Conservation (phyloP, 805 yeast genomes). For the Saccharomyces eubayanus region DNA sequence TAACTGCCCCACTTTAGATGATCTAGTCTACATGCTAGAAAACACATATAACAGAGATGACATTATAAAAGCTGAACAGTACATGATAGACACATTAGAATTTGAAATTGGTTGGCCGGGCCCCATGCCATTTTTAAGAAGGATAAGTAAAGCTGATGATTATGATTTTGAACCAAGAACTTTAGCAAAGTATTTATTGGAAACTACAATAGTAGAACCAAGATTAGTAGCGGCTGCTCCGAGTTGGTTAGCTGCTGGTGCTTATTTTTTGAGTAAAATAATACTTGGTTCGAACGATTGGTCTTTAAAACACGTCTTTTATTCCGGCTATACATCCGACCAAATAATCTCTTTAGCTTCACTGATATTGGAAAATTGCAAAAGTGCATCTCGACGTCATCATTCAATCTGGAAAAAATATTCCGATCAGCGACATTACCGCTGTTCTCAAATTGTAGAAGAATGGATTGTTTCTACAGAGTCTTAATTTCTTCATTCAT, state of each 20-base stretch:
- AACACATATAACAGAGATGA: constrained; percentile 73
- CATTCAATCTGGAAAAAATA: constrained; percentile 80
- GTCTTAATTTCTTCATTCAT: not conserved
- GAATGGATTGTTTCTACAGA: constrained; percentile 13
- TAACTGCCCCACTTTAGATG: constrained; percentile 82
- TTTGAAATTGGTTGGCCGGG: constrained; percentile 97
- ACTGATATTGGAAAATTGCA: constrained; percentile 53
- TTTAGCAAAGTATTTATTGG: constrained; percentile 80
- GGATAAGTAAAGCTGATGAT: constrained; percentile 92
- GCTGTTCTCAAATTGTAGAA: constrained; percentile 42
- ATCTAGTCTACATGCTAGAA: constrained; percentile 82
- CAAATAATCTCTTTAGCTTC: constrained; percentile 73
- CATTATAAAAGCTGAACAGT: constrained; percentile 75
- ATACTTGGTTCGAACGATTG: constrained; percentile 68
- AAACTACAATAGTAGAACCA: constrained; percentile 80
- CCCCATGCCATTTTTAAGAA: constrained; percentile 87
- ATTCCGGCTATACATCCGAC: constrained; percentile 76
- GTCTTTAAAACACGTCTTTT: constrained; percentile 76
- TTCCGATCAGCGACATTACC: constrained; percentile 66
- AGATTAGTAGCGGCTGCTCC: constrained; percentile 81
- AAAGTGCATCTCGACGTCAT: constrained; percentile 48
- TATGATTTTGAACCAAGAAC: constrained; percentile 87
- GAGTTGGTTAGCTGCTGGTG: constrained; percentile 88
- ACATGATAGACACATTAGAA: constrained; percentile 80
- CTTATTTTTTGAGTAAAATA: constrained; percentile 71